Evolutionary conservation across 805 yeast species (phyloP), one percentile per base, ranked within the genome.

Genomic region (Priceomyces castillae): DNA sequence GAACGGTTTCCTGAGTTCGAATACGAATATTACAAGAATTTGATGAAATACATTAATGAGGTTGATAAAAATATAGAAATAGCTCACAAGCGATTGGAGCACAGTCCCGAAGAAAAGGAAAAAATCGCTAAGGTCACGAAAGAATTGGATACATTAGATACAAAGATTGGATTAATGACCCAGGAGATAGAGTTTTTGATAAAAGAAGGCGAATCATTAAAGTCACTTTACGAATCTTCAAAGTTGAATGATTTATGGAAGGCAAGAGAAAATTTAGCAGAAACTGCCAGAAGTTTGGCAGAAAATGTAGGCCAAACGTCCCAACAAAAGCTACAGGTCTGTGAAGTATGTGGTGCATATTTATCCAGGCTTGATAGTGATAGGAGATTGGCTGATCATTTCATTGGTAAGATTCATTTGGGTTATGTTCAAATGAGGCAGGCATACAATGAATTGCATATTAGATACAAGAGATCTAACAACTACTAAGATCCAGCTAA

Each of bases 281-380:
- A 76, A 41, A 76, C 74, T 39, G 81, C 85, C 3, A 66, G 84
- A 34, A 73, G 69, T 19, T 64, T 85, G 5, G 76, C 82, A 11
- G 96, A 87, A 44, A 82, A 80, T 55, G 73, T 84, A 6, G 94
- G 95, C 2, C 92, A 87, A 52, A 78, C 90, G 10, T 88, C 94
- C 1, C 95, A 86, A 57, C 97, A 90, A 56, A 87, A 88, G 60
- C 70, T 90, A 37, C 97, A 90, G 61, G 95, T 88, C 1, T 90
- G 98, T 64, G 86, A 80, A 49, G 81, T 80, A 1, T 90, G 98
- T 65, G 96, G 96, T 1, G 96, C 96, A 0, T 89, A 84, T 56
- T 68, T 92, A 30, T 86, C 95, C 7, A 71, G 92, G 47, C 67
- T 90, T 43, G 98, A 90, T 61, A 87, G 85, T 46, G 97, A 90